Conservation (phyloP, 2,329 filamentous ascomycete genomes). For the Trichoderma aggressivum region DNA sequence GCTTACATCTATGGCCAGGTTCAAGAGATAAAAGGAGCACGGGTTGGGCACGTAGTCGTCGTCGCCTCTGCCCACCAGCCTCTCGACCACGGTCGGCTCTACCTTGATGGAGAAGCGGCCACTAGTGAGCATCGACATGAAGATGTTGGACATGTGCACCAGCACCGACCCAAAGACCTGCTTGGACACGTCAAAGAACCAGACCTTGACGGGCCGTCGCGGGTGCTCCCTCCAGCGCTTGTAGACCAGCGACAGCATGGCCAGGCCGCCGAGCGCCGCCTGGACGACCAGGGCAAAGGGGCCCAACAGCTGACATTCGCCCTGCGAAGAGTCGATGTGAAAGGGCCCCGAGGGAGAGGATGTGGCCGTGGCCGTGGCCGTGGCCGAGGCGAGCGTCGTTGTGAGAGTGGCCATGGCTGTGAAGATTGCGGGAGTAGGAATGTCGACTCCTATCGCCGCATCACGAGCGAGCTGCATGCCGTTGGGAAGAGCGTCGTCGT, state of each 20-base stretch:
- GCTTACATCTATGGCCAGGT: conserved; percentile 89
- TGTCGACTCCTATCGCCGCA: conserved; percentile 21
- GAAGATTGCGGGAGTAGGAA: conserved; percentile 16
- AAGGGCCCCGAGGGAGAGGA: conserved; percentile 25
- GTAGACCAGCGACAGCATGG: conserved; percentile 81
- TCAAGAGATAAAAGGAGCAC: conserved; percentile 93
- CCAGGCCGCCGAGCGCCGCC: conserved; percentile 76
- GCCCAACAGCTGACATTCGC: conserved; percentile 83
- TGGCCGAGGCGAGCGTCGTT: conserved; percentile 17
- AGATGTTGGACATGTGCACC: conserved; percentile 86
- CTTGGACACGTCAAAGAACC: conserved; percentile 97
- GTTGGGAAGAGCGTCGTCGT: not conserved
- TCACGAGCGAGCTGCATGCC: conserved; percentile 15
- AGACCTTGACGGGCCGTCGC: conserved; percentile 89
- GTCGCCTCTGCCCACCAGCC: conserved; percentile 43
- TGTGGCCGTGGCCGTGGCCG: conserved; percentile 24
- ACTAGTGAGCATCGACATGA: conserved; percentile 94
- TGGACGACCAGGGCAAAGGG: conserved; percentile 91
- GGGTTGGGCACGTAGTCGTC: conserved; percentile 75
- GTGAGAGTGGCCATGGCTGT: conserved; percentile 18
- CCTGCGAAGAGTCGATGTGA: conserved; percentile 48
- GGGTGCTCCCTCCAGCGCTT: conserved; percentile 92
- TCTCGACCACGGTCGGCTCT: conserved; percentile 40
- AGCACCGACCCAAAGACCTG: conserved; percentile 92
- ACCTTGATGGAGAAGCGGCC: conserved; percentile 72